Evolutionary conservation across 805 yeast genomes (phyloP).

Genomic region (Yamadazyma kitorensis): DNA sequence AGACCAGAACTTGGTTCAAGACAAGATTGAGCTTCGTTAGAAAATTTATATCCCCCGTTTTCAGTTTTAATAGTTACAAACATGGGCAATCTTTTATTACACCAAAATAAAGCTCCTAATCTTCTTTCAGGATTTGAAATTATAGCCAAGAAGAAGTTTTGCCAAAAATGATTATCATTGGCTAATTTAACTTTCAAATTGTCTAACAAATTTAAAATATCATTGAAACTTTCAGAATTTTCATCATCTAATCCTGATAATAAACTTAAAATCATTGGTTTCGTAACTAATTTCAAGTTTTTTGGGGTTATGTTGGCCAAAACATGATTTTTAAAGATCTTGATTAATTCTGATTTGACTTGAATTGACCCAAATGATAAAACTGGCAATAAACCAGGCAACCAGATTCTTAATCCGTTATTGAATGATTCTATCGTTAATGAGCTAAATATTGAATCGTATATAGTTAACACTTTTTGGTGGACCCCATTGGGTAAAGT

Average conservation of each 20-base stretch:
- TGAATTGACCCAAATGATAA: constrained; percentile 86
- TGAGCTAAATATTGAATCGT: constrained; percentile 63
- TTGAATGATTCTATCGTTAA: constrained; percentile 57
- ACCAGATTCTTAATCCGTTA: constrained; percentile 66
- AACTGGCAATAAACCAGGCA: constrained; percentile 89
- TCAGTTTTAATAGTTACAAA: constrained; percentile 39
- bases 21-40: constrained; percentile 57
- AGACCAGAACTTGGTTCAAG: constrained; percentile 78
- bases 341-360: constrained; percentile 75
- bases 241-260: constrained; percentile 93
- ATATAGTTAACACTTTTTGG: constrained; percentile 78
- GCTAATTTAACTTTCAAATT: constrained; percentile 51
- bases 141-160: constrained; percentile 67
- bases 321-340: constrained; percentile 55
- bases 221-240: constrained; percentile 73
- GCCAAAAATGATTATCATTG: constrained; percentile 85
- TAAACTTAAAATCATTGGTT: constrained; percentile 70
- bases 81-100: constrained; percentile 61
- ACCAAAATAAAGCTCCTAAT: constrained; percentile 81
- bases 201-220: constrained; percentile 59
- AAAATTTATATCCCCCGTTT: constrained; percentile 17
- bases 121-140: constrained; percentile 77
- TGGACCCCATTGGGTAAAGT: constrained; percentile 94
- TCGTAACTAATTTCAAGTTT: constrained; percentile 51
- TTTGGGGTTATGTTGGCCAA: constrained; percentile 42